A percentile compares a stretch with the other conserved stretches of the same genome.
Conservation (phyloP, 345 rosid genomes). For the Eutrema heterophyllum region DNA sequence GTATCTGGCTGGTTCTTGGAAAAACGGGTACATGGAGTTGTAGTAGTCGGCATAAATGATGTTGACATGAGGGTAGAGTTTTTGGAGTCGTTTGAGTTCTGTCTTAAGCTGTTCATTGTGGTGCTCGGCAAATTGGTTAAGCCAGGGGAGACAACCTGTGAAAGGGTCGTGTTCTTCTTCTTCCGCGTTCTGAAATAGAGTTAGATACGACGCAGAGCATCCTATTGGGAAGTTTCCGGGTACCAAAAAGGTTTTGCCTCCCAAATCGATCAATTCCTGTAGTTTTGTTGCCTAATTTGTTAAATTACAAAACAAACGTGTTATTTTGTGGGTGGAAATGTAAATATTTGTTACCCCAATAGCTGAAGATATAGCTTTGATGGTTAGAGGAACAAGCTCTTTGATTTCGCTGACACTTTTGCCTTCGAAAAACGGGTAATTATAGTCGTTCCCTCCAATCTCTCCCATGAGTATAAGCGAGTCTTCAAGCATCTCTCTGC, state of each 20-base stretch:
- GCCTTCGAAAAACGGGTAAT: constrained; percentile 24
- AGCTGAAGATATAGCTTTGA: constrained; percentile 29
- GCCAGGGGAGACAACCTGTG: constrained; percentile 42
- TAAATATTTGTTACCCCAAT: constrained; percentile 30
- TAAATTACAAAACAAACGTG: not conserved
- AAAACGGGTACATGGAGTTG: constrained; percentile 24
- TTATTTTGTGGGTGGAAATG: not conserved
- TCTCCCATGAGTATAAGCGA: constrained; percentile 51
- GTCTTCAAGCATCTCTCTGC: constrained; percentile 23
- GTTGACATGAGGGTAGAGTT: constrained; percentile 31
- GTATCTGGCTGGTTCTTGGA: constrained; percentile 30
- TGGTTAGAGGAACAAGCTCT: constrained; percentile 34
- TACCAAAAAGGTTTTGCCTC: constrained; percentile 40
- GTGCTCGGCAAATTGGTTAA: constrained; percentile 33
- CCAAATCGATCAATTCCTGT: constrained; percentile 41
- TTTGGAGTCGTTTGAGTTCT: constrained; percentile 17
- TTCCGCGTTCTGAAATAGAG: constrained; percentile 19
- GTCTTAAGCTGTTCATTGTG: constrained; percentile 39
- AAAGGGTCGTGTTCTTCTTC: constrained; percentile 28
- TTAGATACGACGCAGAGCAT: constrained; percentile 30
- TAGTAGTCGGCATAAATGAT: constrained; percentile 40
- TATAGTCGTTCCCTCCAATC: constrained; percentile 54
- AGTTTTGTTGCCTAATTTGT: not conserved
- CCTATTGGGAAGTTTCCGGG: constrained; percentile 46
- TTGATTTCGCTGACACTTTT: constrained; percentile 15